These are phyloP conservation scores for Psilocybe cyanescens DNA, from an alignment of 768 basidiomycete genomes.

Conservation along the genomic window DNA sequence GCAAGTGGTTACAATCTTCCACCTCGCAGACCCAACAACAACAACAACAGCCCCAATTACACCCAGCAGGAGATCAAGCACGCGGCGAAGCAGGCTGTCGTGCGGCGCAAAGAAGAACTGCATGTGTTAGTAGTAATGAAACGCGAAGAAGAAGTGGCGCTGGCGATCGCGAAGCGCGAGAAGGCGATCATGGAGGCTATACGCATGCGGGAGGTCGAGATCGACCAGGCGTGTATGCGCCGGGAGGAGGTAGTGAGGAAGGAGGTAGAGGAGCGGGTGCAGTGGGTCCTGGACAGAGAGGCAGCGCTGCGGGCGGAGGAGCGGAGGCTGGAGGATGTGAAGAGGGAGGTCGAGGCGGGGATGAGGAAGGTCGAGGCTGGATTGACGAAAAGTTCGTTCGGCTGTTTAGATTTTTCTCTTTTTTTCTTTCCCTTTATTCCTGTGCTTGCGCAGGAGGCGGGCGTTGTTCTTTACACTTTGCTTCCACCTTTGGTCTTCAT, in stretches of 20 bases:
- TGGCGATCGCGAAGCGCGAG: slow-evolving; percentile 66
- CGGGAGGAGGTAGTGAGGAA: slow-evolving; percentile 54
- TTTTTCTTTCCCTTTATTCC: too few species aligned
- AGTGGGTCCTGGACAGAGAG: slow-evolving; percentile 54
- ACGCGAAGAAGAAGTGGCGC: slow-evolving; percentile 72
- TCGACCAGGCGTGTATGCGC: slow-evolving; percentile 59
- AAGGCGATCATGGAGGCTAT: slow-evolving; percentile 76
- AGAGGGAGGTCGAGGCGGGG: slow-evolving; percentile 53
- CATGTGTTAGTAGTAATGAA: slow-evolving; percentile 58
- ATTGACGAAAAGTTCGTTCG: slow-evolving; percentile 22
- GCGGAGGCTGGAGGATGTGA: slow-evolving; percentile 46
- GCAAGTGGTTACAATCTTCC: not conserved
- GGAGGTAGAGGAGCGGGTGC: slow-evolving; percentile 56
- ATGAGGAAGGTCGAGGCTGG: slow-evolving; percentile 45
- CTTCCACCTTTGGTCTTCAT: too few species aligned
- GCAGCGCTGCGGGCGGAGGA: slow-evolving; percentile 59
- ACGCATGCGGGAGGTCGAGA: slow-evolving; percentile 62
- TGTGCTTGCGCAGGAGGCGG: too few species aligned
- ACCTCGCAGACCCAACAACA: slow-evolving; percentile 20
- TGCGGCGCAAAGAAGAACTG: slow-evolving; percentile 70
- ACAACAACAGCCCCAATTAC: slow-evolving; percentile 15
- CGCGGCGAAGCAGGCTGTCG: slow-evolving; percentile 60
- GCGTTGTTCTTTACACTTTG: too few species aligned
- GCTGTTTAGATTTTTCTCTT: slow-evolving; percentile 10
- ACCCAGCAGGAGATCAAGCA: slow-evolving; percentile 36